Base-by-base conservation (phyloP, 208 protist species). In the Jaenimonas drosophilae region DNA sequence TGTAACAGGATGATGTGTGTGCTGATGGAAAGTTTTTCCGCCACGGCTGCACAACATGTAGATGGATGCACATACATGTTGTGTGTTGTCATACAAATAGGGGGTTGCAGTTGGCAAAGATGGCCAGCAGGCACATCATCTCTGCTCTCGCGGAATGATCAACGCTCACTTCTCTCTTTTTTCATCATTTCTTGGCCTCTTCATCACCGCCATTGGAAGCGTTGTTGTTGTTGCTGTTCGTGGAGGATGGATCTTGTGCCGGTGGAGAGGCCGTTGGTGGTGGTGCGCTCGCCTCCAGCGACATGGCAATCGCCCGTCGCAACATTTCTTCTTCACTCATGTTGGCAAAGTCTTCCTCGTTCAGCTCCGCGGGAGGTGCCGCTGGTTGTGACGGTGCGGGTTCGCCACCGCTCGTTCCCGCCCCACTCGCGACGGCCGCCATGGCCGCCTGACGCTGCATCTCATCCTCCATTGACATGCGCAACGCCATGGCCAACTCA, bases 401-500 rank as follows among this genome's bases (percentile, higher is more conserved):
- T 41, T 6, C 32, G 3, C 20, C 7, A 6, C 32, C 29, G 38
- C 31, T 26, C n/a, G 48, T 24, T 11, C 21, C 41, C 12, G 29
- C 31, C 2, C 41, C 26, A 20, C 25, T 20, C 9, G 58, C 52
- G 21, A 51, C 63, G 0, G 67, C 68, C 3, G 76, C 74, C 0
- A 42, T 80, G 3, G 70, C 79, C 7, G 91, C 87, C 52, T 90
- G 73, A 21, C 89, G 69, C 59, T 85, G 87, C 63, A 91, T 64
- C 49, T 97, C 88, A 50, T 97, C 93, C 60, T 97, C 92, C 68
- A 97, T 84, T 2, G 91, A 96, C 38, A 97, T 67, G 27, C 87
- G 87, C 31, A 98, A 67, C n/a, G 85, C 94, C 90, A 98, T 89
- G 17, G 88, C 93, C 12, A 98, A 71, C 38, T 98, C 94, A 0